Conservation (phyloP, 1,284 basidiomycete genomes). For the Amylostereum chailletii region DNA sequence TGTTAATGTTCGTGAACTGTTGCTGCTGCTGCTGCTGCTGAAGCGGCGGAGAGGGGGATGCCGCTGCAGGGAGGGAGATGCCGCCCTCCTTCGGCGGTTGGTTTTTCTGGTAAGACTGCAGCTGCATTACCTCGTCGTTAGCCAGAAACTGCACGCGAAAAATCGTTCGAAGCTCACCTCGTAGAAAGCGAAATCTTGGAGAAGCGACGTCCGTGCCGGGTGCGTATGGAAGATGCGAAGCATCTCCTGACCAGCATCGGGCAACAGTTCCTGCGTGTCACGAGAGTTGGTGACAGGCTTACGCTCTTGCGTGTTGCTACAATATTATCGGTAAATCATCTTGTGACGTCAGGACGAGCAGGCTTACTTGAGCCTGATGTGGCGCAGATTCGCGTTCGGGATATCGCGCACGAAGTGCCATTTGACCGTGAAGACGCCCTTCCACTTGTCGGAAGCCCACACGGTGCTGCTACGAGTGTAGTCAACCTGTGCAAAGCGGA, state of each 20-base stretch:
- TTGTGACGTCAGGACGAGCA: conserved; percentile 2
- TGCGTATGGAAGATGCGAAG: conserved; percentile 89
- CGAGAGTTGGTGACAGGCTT: conserved; percentile 94
- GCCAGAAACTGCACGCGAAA: too few relatives aligned
- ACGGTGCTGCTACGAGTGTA: conserved; percentile 84
- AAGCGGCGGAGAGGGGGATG: conserved; percentile 19
- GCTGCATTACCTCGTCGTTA: conserved; percentile 27
- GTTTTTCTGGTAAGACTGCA: conserved; percentile 73
- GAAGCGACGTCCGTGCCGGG: conserved; percentile 81
- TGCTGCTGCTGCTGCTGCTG: conserved; percentile 33
- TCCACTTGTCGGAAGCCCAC: conserved; percentile 98
- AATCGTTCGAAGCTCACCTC: conserved; percentile 45
- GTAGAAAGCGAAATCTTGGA: conserved; percentile 93
- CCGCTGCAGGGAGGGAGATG: too few relatives aligned
- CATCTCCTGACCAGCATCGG: conserved; percentile 92
- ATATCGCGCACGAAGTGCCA: conserved; percentile 97
- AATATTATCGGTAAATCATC: conserved; percentile 21
- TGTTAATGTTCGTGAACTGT: conserved; percentile 41
- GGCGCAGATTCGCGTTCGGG: conserved; percentile 77
- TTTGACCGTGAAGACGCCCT: conserved; percentile 90
- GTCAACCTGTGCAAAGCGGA: conserved; percentile 43
- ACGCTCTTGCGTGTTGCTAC: conserved; percentile 89
- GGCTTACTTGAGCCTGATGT: conserved; percentile 73
- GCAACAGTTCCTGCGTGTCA: conserved; percentile 87
- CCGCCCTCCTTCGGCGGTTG: conserved; percentile 27